Conservation (phyloP, 225 moss, liverwort and hornwort species). For the Marchantia polymorpha region DNA sequence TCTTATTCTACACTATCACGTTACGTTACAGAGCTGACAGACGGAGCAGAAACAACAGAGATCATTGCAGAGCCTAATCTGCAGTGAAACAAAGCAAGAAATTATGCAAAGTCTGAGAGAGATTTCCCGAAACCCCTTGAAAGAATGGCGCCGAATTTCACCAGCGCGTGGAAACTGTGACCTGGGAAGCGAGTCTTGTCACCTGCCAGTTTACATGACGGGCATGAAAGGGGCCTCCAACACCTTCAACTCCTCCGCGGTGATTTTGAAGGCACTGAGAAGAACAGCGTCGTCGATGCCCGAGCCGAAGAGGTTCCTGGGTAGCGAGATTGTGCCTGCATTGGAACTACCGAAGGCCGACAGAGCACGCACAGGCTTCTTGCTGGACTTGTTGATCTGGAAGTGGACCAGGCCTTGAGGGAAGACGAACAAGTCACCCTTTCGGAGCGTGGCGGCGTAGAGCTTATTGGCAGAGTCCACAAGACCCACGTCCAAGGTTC, state of each 20-base stretch:
- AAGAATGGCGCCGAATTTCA: too few species aligned
- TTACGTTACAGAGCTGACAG: too few species aligned
- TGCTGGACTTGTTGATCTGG: conserved; percentile 20
- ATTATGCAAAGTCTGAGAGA: too few species aligned
- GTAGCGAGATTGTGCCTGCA: conserved; percentile 25
- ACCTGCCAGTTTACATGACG: too few species aligned
- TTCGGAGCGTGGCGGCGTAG: conserved; percentile 20
- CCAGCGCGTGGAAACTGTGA: too few species aligned
- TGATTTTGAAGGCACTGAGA: conserved; percentile 15
- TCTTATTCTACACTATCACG: too few species aligned
- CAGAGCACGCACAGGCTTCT: conserved; percentile 6
- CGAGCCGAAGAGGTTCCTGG: conserved; percentile 18
- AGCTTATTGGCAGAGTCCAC: conserved; percentile 28
- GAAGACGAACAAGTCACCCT: conserved; percentile 36
- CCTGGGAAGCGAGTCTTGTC: too few species aligned
- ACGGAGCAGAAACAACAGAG: too few species aligned
- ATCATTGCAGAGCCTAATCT: too few species aligned
- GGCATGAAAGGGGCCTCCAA: conserved; percentile 22
- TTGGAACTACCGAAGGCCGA: conserved; percentile 29
- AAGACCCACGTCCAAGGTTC: conserved; percentile 21
- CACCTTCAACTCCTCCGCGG: background rate
- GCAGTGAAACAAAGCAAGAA: too few species aligned
- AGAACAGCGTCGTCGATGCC: conserved; percentile 20
- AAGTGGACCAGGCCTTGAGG: conserved; percentile 24
- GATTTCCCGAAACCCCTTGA: too few species aligned